Evolutionary conservation across 768 basidiomycete genomes (phyloP), one percentile per base, ranked within the genome.

Genomic region (Boletus rufocinnamomeus): DNA sequence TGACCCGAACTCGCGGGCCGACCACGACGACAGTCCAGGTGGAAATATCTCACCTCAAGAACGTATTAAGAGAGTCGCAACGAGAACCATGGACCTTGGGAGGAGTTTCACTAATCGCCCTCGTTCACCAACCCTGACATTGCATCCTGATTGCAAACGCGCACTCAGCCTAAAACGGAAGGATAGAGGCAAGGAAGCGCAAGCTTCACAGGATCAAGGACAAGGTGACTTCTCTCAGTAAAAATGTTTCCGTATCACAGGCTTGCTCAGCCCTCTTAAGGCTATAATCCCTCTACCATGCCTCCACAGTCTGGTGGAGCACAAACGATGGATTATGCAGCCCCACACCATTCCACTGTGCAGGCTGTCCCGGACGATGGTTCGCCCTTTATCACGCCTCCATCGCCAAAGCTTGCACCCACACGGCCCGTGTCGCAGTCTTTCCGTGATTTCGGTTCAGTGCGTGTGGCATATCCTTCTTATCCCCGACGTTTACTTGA

Each of bases 301-400:
- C 67, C 68, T 40, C 69, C 69, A 23, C 72, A 69, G 55, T 51
- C 66, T 25, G 59, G 60, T 50, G 54, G 28, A 30, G 48, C 52
- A 46, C 62, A 58, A 51, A 46, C 37, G 32, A 21, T 48, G 44
- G 49, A 59, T 54, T 50, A 51, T 38, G 40, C 46, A 30, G 13
- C 43, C 27, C 23, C 58, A 44, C 61, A 56, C 23, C 47, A 52
- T 44, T 50, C 50, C 54, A 54, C 52, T 54, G 58, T 47, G 38
- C 45, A 16, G 49, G 14, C 62, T 49, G 52, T 64, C 30, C 52
- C 64, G 44, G 72, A 69, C 30, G 81, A 84, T 58, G 84, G 85
- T 47, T 84, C 83, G 17, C 83, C 85, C 6, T 91, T 93, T 67
- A 88, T 92, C 57, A 80, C 80, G 6, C 90, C 91, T 35, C 87